These are phyloP conservation scores for Torulaspora franciscae DNA, from an alignment of 805 yeast species.

Conservation along the genomic window DNA sequence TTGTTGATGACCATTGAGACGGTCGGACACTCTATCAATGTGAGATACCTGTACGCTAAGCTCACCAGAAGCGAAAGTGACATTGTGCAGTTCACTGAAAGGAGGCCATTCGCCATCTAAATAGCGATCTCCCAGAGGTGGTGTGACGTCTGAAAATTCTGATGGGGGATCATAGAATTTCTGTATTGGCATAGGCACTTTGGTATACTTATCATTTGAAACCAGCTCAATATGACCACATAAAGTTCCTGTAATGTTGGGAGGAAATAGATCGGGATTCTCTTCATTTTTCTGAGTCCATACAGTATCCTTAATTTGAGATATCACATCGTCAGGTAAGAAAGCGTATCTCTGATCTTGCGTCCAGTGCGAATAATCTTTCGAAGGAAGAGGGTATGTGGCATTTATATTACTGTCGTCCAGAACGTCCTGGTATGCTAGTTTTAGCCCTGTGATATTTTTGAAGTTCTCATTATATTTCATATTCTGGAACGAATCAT, in stretches of 20 bases:
- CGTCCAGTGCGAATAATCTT: constrained; percentile 41
- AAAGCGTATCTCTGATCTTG: constrained; percentile 52
- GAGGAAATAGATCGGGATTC: constrained; percentile 30
- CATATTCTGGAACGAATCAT: constrained; percentile 37
- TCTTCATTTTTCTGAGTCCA: constrained; percentile 43
- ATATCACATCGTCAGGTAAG: constrained; percentile 54
- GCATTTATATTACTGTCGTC: constrained; percentile 42
- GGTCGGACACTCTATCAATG: constrained; percentile 20
- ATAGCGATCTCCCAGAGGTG: constrained; percentile 28
- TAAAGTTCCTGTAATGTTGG: constrained; percentile 48
- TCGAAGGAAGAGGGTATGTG: constrained; percentile 54
- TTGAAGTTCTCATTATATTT: constrained; percentile 55
- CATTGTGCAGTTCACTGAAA: constrained; percentile 27
- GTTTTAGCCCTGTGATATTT: constrained; percentile 65
- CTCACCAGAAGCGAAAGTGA: constrained; percentile 30
- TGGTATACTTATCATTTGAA: constrained; percentile 17
- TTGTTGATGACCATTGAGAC: constrained; percentile 17
- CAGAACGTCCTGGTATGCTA: constrained; percentile 57
- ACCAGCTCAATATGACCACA: constrained; percentile 40
- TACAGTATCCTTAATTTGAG: constrained; percentile 41
- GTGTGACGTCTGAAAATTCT: constrained; percentile 28
- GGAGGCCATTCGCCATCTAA: constrained; percentile 23
- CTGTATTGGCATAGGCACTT: constrained; percentile 35
- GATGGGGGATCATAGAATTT: constrained; percentile 30
- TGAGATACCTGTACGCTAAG: constrained; percentile 23